Evolutionary conservation across 805 yeast genomes (phyloP).

Genomic region (Starmerella floris): DNA sequence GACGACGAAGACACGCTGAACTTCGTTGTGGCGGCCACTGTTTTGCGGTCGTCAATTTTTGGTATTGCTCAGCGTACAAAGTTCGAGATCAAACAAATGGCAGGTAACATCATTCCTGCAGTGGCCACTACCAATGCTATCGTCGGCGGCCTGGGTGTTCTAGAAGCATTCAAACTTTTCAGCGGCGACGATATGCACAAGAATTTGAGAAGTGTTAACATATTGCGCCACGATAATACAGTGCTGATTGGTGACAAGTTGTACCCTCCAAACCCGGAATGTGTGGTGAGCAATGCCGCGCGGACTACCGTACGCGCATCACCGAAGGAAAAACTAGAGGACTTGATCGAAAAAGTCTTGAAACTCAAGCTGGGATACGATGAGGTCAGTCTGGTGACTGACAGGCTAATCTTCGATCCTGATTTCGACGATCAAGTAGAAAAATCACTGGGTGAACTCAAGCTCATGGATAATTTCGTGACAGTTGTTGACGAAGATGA

Average conservation of each 20-base stretch:
- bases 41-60: constrained; percentile 74
- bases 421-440: constrained; percentile 74
- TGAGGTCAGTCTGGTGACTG: constrained; percentile 43
- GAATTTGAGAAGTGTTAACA: constrained; percentile 35
- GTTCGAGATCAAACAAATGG: constrained; percentile 81
- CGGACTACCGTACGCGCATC: constrained; percentile 23
- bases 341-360: constrained; percentile 39
- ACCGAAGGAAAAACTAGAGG: constrained; percentile 31
- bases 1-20: constrained; percentile 86
- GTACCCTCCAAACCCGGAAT: constrained; percentile 50
- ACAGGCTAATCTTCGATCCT: constrained; percentile 60
- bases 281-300: constrained; percentile 39
- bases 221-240: constrained; percentile 44
- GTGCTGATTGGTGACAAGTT: constrained; percentile 53
- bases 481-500: constrained; percentile 75
- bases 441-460: constrained; percentile 37
- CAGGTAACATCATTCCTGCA: constrained; percentile 97
- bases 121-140: constrained; percentile 96
- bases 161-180: constrained; percentile 52
- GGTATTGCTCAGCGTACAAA: constrained; percentile 67
- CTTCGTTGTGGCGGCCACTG: constrained; percentile 85
- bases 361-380: constrained; percentile 40
- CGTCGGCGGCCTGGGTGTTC: constrained; percentile 74
- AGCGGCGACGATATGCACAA: constrained; percentile 15
- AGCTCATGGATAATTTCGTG: constrained; percentile 52